Percentiles rank a stretch among this genome's conserved stretches.
Conservation (phyloP, 768 basidiomycete species). For the Mycena venus region DNA sequence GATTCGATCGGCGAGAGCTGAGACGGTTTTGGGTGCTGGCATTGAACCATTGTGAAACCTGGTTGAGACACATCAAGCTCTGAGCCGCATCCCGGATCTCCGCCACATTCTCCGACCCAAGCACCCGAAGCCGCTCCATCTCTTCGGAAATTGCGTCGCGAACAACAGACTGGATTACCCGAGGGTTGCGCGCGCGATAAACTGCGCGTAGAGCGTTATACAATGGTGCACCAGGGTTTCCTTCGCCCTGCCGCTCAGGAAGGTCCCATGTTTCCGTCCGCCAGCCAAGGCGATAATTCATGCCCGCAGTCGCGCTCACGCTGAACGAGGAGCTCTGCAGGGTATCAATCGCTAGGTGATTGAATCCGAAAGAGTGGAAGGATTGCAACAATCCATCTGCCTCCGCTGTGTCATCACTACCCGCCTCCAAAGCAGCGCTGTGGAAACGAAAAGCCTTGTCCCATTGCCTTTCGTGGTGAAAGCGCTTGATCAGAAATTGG, state of each 20-base stretch:
- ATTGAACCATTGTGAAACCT: conserved; percentile 77
- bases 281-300: conserved; percentile 91
- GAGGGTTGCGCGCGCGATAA: conserved; percentile 80
- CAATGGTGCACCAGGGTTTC: conserved; percentile 68
- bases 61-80: conserved; percentile 85
- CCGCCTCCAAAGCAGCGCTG: conserved; percentile 85
- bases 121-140: conserved; percentile 69
- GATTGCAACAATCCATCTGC: conserved; percentile 80
- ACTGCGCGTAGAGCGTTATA: conserved; percentile 86
- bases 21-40: conserved; percentile 49
- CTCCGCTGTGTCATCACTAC: conserved; percentile 54
- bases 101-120: conserved; percentile 85
- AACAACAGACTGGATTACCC: conserved; percentile 62
- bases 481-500: conserved; percentile 83
- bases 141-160: conserved; percentile 68
- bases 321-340: conserved; percentile 60
- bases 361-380: conserved; percentile 92
- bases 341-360: conserved; percentile 84
- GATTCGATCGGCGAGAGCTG: conserved; percentile 47
- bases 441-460: conserved; percentile 92
- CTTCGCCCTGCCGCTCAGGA: conserved; percentile 67
- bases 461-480: conserved; percentile 96
- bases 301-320: conserved; percentile 53
- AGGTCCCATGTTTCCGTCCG: conserved; percentile 96
- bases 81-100: conserved; percentile 79